Conservation (phyloP, 2,329 filamentous ascomycete genomes). For the Epichloe scottii region DNA sequence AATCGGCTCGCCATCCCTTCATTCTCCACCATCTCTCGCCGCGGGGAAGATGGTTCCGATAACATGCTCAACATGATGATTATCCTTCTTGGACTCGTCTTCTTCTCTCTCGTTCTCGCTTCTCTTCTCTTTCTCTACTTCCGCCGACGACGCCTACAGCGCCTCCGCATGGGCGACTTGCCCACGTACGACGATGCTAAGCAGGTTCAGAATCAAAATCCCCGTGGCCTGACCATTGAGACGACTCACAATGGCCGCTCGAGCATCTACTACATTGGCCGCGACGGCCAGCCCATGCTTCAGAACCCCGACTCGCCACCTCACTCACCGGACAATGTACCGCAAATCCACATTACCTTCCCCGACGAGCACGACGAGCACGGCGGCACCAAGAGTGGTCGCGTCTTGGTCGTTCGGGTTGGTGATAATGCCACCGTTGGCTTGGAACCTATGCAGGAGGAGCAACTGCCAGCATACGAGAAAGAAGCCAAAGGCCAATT, state of each 20-base stretch:
- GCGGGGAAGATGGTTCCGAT: constrained; percentile 32
- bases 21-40: constrained; percentile 6
- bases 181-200: constrained; percentile 57
- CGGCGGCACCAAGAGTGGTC: constrained; percentile 70
- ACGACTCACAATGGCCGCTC: constrained; percentile 43
- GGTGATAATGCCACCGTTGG: constrained; percentile 77
- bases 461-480: constrained; percentile 77
- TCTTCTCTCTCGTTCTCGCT: constrained; percentile 57
- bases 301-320: constrained; percentile 64
- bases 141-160: constrained; percentile 41
- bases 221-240: constrained; percentile 43
- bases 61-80: constrained; percentile 68
- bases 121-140: constrained; percentile 61
- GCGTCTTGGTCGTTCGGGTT: constrained; percentile 83
- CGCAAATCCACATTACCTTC: constrained; percentile 97
- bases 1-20: constrained; percentile 5
- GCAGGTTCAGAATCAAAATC: constrained; percentile 34
- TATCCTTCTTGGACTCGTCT: constrained; percentile 63
- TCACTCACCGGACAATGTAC: constrained; percentile 68
- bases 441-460: constrained; percentile 73
- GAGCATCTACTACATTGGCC: constrained; percentile 66
- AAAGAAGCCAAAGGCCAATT: constrained; percentile 69
- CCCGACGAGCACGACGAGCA: constrained; percentile 84
- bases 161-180: constrained; percentile 39
- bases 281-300: constrained; percentile 64